These are phyloP conservation scores for Neodidymelliopsis sp. DNA, from an alignment of 2,329 filamentous ascomycete species.

Conservation along the genomic window DNA sequence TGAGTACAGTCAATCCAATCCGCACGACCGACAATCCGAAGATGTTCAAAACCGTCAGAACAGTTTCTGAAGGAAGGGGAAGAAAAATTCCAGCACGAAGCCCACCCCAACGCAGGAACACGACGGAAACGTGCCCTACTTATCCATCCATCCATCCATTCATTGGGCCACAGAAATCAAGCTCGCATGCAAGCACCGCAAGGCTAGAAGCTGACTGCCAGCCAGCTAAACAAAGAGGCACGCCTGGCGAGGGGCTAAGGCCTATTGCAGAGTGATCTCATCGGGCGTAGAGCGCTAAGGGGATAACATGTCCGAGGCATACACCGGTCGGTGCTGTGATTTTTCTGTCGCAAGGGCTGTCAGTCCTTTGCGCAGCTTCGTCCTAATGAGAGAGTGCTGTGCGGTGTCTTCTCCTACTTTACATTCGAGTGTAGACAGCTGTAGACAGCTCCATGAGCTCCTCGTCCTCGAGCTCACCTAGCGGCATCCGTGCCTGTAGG, in stretches of 20 bases:
- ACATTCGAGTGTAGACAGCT: no score
- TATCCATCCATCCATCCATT: constrained; percentile 22
- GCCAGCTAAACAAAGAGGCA: constrained; percentile 33
- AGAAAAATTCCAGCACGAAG: constrained; percentile 13
- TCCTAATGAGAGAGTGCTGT: no score
- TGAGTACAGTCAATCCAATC: no score
- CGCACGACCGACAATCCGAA: no score
- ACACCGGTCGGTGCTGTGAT: background rate
- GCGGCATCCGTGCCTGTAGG: constrained; percentile 8
- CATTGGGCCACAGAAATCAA: no score
- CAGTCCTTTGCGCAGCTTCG: no score
- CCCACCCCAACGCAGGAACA: constrained; percentile 11
- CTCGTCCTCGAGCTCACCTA: no score
- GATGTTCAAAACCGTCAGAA: constrained; percentile 8
- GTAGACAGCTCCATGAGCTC: no score
- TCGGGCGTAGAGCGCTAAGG: constrained; percentile 11
- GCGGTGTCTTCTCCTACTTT: no score
- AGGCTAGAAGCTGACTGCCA: constrained; percentile 27
- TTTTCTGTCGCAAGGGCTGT: background rate
- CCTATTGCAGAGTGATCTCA: constrained; percentile 13
- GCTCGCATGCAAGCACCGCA: constrained; percentile 23
- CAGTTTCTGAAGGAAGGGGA: constrained; percentile 1
- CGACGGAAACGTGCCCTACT: constrained; percentile 19
- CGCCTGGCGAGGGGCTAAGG: constrained; percentile 27
- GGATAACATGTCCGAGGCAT: constrained; percentile 3